A percentile compares a stretch with the other conserved stretches of the same genome.
phyloP scores from a whole-genome alignment of 768 basidiomycete genomes.

The Flagelloscypha sp. region DNA sequence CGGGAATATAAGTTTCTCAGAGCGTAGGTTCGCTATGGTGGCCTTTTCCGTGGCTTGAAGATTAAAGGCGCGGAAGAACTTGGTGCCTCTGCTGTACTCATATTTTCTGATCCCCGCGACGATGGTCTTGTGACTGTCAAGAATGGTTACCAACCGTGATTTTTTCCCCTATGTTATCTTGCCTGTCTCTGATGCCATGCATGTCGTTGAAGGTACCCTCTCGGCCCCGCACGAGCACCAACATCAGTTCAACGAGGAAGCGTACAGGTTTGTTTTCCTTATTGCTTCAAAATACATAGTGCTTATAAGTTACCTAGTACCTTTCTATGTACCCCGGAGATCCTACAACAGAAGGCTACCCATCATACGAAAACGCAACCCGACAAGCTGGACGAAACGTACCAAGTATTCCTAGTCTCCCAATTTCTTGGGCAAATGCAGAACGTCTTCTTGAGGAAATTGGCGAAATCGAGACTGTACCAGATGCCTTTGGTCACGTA shows the following conservation, averaged over 20 bases:
- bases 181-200: neutral
- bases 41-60: slow-evolving; percentile 81
- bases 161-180: too few species aligned
- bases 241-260: slow-evolving; percentile 80
- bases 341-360: slow-evolving; percentile 82
- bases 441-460: slow-evolving; percentile 55
- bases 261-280: too few species aligned
- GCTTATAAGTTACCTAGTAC: too few species aligned
- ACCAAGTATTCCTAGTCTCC: slow-evolving; percentile 78
- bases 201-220: too few species aligned
- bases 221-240: slow-evolving; percentile 83
- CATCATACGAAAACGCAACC: slow-evolving; percentile 76
- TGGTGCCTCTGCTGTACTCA: slow-evolving; percentile 70
- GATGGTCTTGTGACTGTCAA: slow-evolving; percentile 70
- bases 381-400: slow-evolving; percentile 52
- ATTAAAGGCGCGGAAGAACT: slow-evolving; percentile 77
- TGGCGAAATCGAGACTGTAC: slow-evolving; percentile 29
- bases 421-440: slow-evolving; percentile 84
- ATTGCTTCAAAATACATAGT: too few species aligned
- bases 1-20: too few species aligned
- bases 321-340: slow-evolving; percentile 63
- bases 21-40: slow-evolving; percentile 75
- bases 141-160: slow-evolving; percentile 68
- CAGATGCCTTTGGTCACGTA: slow-evolving; percentile 11
- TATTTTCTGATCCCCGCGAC: slow-evolving; percentile 82